Percentiles rank a stretch among this genome's conserved stretches.
phyloP scores from a whole-genome alignment of 2,329 filamentous ascomycete species.

The Fusarium humuli region DNA sequence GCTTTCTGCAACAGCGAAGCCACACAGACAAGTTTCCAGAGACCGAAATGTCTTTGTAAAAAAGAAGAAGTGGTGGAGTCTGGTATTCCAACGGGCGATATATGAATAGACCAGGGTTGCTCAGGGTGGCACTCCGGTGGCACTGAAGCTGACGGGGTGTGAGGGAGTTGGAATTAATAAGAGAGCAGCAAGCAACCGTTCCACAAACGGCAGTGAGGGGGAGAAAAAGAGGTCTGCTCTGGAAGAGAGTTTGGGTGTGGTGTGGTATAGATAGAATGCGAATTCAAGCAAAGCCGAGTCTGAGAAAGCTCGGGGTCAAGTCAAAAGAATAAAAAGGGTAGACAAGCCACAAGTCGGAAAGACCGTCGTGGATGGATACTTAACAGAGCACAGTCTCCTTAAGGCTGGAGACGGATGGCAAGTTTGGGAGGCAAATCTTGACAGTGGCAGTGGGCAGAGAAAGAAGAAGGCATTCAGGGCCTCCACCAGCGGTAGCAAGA shows the following conservation, averaged over 20 bases:
- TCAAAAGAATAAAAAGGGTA: slow-evolving; percentile 5
- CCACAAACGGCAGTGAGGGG: slow-evolving; percentile 2
- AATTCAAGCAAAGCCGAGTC: slow-evolving; percentile 5
- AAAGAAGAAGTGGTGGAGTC: slow-evolving; percentile 21
- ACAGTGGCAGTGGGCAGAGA: slow-evolving; percentile 6
- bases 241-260: background rate
- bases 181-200: slow-evolving; percentile 17
- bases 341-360: slow-evolving; percentile 21
- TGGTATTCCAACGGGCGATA: slow-evolving; percentile 30
- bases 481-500: slow-evolving; percentile 29
- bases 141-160: slow-evolving; percentile 25
- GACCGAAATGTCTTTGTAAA: slow-evolving; percentile 5
- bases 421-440: slow-evolving; percentile 25
- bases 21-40: background rate
- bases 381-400: slow-evolving; percentile 5
- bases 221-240: background rate
- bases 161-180: slow-evolving; percentile 11
- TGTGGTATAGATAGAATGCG: background rate
- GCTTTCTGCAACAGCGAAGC: background rate
- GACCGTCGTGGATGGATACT: slow-evolving; percentile 18
- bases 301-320: slow-evolving; percentile 9
- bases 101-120: slow-evolving; percentile 34
- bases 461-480: slow-evolving; percentile 32
- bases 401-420: slow-evolving; percentile 23
- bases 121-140: slow-evolving; percentile 31